Evolutionary conservation across 768 basidiomycete species (phyloP).

Genomic region (Sporobolomyces pararoseus): DNA sequence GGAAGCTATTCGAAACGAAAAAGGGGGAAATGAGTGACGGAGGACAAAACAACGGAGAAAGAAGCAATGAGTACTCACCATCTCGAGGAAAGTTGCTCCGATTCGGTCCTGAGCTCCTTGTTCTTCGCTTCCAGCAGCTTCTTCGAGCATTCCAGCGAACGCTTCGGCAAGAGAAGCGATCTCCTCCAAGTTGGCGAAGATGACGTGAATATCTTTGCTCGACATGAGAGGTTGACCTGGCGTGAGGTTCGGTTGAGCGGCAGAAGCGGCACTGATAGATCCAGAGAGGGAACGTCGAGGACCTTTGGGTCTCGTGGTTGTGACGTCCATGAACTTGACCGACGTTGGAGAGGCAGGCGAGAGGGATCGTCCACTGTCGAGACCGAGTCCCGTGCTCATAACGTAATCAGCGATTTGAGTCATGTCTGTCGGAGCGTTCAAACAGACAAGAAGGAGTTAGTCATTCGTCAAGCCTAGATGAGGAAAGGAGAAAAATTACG

Average conservation of each 20-base stretch:
- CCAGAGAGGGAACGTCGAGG: neutral
- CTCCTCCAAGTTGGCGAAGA: constrained; percentile 45
- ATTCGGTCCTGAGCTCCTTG: constrained; percentile 22
- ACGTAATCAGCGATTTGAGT: constrained; percentile 38
- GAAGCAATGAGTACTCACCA: constrained; percentile 31
- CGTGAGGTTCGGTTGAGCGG: constrained; percentile 12
- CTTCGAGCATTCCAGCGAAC: constrained; percentile 38
- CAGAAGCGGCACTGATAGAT: neutral
- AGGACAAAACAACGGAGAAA: neutral
- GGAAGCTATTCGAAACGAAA: constrained; percentile 40
- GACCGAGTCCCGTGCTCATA: constrained; percentile 38
- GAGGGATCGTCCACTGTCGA: neutral
- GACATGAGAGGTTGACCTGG: constrained; percentile 34
- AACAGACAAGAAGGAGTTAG: neutral
- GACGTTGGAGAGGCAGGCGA: neutral
- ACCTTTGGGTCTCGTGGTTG: neutral
- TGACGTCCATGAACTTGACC: neutral
- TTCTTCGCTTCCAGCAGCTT: constrained; percentile 4
- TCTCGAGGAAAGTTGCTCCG: constrained; percentile 43
- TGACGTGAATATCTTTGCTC: constrained; percentile 30
- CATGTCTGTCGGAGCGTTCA: constrained; percentile 13
- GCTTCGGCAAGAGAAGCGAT: constrained; percentile 40
- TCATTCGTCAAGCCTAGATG: neutral
- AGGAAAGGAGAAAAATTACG: constrained; percentile 16
- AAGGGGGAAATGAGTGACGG: neutral